phyloP scores from a whole-genome alignment of 129 eudicot genomes.

The Scalesia atractyloides region DNA sequence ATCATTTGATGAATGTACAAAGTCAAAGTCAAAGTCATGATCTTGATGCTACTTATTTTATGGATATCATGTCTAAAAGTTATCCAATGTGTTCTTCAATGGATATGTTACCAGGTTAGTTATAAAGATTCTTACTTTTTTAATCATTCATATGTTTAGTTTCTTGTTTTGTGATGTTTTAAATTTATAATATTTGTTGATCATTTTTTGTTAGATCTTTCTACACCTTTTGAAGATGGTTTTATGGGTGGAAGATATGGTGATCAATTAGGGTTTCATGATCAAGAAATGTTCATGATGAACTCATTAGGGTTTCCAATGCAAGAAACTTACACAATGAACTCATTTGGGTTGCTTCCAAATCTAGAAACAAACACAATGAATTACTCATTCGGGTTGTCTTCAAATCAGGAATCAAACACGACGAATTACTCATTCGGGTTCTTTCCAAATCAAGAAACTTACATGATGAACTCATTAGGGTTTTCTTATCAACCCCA shows the following conservation, averaged over 20 bases:
- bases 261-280: neutral
- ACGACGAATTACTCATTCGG: too few relatives aligned
- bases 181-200: neutral
- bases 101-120: slow-evolving; percentile 41
- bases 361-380: too few relatives aligned
- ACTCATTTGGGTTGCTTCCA: slow-evolving; percentile 4
- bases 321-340: slow-evolving; percentile 3
- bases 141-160: neutral
- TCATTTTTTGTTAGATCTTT: slow-evolving; percentile 12
- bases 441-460: slow-evolving; percentile 27
- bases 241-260: neutral
- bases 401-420: too few relatives aligned
- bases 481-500: slow-evolving; percentile 27
- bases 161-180: slow-evolving; percentile 5
- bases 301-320: slow-evolving; percentile 19
- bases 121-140: neutral
- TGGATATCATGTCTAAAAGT: slow-evolving; percentile 28
- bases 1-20: slow-evolving; percentile 17
- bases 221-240: slow-evolving; percentile 17
- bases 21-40: slow-evolving; percentile 19
- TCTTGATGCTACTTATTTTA: slow-evolving; percentile 36
- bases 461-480: slow-evolving; percentile 10
- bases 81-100: slow-evolving; percentile 39
- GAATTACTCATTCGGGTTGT: too few relatives aligned
- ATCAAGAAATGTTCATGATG: slow-evolving; percentile 16